Conservation (phyloP, 2,329 filamentous ascomycete species). For the Bipolaris zeicola region DNA sequence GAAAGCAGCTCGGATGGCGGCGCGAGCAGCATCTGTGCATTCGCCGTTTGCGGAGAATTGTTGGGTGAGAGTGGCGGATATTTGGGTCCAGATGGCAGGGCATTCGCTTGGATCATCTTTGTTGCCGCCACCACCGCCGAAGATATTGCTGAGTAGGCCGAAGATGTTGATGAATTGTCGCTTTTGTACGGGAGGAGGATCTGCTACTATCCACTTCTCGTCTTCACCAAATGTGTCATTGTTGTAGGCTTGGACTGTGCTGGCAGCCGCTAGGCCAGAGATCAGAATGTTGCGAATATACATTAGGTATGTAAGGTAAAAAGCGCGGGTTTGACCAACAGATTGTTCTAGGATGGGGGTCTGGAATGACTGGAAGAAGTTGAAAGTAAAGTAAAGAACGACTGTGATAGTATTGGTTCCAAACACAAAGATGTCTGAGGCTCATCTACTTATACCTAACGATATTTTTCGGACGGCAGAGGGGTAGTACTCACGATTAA, state of each 20-base stretch:
- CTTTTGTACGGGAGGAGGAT: slow-evolving; percentile 18
- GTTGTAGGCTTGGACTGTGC: slow-evolving; percentile 33
- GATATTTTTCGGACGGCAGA: slow-evolving; percentile 5
- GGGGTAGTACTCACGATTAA: slow-evolving; percentile 25
- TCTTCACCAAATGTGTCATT: slow-evolving; percentile 27
- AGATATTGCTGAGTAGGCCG: slow-evolving; percentile 7
- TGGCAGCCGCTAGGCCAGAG: slow-evolving; percentile 32
- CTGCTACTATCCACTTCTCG: slow-evolving; percentile 11
- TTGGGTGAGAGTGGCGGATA: slow-evolving; percentile 39
- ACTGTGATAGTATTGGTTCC: slow-evolving; percentile 15
- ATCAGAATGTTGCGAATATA: slow-evolving; percentile 40
- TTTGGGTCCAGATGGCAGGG: slow-evolving; percentile 42
- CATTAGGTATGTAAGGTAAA: slow-evolving; percentile 33
- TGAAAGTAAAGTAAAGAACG: slow-evolving; percentile 18
- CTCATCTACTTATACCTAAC: slow-evolving; percentile 28
- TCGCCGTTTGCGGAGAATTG: slow-evolving; percentile 43
- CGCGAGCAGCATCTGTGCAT: slow-evolving; percentile 45
- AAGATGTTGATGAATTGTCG: slow-evolving; percentile 22
- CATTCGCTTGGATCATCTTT: slow-evolving; percentile 19
- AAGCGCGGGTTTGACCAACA: slow-evolving; percentile 11
- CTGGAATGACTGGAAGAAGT: not conserved
- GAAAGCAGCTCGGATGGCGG: slow-evolving; percentile 43
- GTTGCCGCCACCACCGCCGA: slow-evolving; percentile 4
- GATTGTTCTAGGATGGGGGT: slow-evolving; percentile 8
- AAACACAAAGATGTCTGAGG: slow-evolving; percentile 6